Evolutionary conservation across 2,329 filamentous ascomycete genomes (phyloP), one percentile per base, ranked within the genome.

Genomic region (Botrytis sinoallii): DNA sequence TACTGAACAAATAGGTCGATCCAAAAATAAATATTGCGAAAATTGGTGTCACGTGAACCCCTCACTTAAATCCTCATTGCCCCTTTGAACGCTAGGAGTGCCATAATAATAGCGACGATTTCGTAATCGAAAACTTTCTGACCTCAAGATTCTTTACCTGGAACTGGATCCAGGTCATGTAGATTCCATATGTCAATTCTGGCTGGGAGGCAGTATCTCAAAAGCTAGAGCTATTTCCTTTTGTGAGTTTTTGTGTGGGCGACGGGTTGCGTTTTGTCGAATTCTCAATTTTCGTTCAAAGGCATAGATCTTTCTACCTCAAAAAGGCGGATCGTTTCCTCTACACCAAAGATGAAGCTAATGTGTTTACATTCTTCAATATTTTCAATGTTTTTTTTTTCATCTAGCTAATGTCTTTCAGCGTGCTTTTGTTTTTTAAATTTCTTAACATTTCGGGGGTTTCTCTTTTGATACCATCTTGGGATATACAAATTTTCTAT

Each of bases 271-370:
- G 77, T 77, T 80, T 76, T 73, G 32, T 29, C 59, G 14, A 59
- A 40, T 20, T 18, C 38, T 38, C 52, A 10, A 29, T 44, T 32
- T 40, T 66, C 38, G 40, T 78, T 83, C 82, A 81, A 82, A 78
- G 82, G 80, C 81, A 84, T 82, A 82, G 78, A 84, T 84, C 84
- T 85, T 82, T 82, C 82, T 82, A 80, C 80, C 81, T 79, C 76
- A 70, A 68, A 77, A 75, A 75, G 73, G 63, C 74, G 77, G 76
- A 75, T 78, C 78, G 78, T 74, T 76, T 77, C 78, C 73, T 76
- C 76, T 79, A 76, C 77, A 72, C 66, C n/a, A 16, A 46, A 38
- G 35, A 66, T 72, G 44, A 48, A 66, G 44, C 14, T 66, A 18
- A 57, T 42, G 18, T 42, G 25, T 22, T 72, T 22, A 25, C 38